A percentile compares a stretch with the other conserved stretches of the same genome.
Evolutionary conservation across 2,329 filamentous ascomycete species (phyloP).

Genomic region (Epichloe sibirici): DNA sequence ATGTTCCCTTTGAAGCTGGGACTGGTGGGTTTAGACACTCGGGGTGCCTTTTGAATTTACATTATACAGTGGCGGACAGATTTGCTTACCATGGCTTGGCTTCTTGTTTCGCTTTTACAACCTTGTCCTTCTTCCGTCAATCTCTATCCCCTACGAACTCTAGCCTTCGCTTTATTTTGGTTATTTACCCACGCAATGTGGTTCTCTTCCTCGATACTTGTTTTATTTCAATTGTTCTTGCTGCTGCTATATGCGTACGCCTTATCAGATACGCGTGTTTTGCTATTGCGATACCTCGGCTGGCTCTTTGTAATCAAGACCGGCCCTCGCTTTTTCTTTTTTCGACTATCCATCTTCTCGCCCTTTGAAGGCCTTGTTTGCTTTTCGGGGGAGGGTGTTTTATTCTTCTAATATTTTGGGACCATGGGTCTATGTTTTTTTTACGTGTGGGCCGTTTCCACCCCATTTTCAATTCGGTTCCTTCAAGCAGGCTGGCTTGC

Average conservation of each 20-base stretch:
- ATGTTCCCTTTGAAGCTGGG: not conserved
- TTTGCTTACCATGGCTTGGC: not conserved
- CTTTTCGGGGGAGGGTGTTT: not conserved
- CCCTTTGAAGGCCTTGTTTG: not conserved
- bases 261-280: constrained; percentile 1
- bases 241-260: not conserved
- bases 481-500: not conserved
- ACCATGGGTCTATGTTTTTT: not conserved
- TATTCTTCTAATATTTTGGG: not conserved
- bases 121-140: not conserved
- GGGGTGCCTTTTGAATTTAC: not conserved
- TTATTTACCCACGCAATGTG: not conserved
- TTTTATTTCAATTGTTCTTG: not conserved
- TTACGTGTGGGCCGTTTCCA: not conserved
- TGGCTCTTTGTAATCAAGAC: constrained; percentile 7
- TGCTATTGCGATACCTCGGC: constrained; percentile 10
- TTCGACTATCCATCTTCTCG: not conserved
- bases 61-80: constrained; percentile 7
- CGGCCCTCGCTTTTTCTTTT: constrained; percentile 1
- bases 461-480: not conserved
- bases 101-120: not conserved
- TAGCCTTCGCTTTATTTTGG: not conserved
- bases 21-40: not conserved
- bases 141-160: not conserved
- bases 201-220: not conserved